Evolutionary conservation across 257 asterid genomes (phyloP), one percentile per base, ranked within the genome.

Genomic region (Salvia splendens): DNA sequence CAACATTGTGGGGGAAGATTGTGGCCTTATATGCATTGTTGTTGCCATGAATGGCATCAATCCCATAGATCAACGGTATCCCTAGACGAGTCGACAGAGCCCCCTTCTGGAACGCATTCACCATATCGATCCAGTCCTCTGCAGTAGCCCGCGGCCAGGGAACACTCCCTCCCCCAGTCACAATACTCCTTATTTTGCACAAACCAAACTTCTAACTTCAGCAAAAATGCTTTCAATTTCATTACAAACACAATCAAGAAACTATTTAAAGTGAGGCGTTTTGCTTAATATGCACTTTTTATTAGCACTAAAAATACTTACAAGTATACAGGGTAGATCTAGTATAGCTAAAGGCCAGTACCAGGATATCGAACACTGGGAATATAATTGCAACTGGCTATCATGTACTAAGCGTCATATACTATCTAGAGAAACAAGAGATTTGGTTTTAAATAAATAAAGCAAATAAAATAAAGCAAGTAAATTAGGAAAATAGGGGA

Each of bases 1-100:
- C 90, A 35, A 84, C 78, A 68, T 84, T 84, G 78, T 84, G 90
- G 35, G 91, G 91, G 66, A 82, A 85, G 42, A 85, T 82, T 2
- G 91, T 85, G 20, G 91, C 88, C 0, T 70, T 78, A 54, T 80
- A 85, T 0, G 61, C 86, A 51, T 82, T 85, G 8, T 80, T 85
- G 3, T 85, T 77, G 9, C 91, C 88, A 56, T 85, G 91, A 65
- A 82, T 70, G 8, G 86, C 86, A 49, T 85, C 91, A 15, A 80
- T 85, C 12, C 91, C 91, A 50, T 78, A 80, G 20, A 82, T 72
- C 80, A 85, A 72, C 1, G 91, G 91, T 38, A 85, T 85, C n/a
- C 83, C 85, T 4, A 85, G 75, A 2, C 83, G 84, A 14, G 84
- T 76, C 41, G 83, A 69, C 5, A 85, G 77, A 12, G 86, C 60